Percentiles rank a stretch among this genome's conserved stretches.
These are phyloP conservation scores for Neonothopanus nambi DNA, from an alignment of 1,284 basidiomycete genomes.

Conservation along the genomic window DNA sequence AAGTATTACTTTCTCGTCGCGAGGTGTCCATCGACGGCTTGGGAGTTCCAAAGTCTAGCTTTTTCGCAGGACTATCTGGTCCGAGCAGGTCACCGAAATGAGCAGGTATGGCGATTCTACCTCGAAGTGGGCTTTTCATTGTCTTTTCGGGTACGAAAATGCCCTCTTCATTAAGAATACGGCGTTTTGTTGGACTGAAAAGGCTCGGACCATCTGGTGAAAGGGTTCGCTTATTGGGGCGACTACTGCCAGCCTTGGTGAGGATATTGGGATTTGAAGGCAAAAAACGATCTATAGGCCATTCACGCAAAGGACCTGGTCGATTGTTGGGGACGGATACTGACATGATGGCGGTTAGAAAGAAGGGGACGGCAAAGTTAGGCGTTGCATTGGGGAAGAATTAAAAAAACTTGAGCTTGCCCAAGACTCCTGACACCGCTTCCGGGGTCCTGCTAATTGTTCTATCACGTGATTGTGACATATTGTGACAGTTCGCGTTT, in stretches of 20 bases:
- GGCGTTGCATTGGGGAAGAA: too few relatives aligned
- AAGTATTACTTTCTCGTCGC: constrained; percentile 1
- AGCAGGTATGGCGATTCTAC: constrained; percentile 28
- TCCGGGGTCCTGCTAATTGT: not conserved
- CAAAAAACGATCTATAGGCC: constrained; percentile 57
- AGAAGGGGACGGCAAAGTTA: not conserved
- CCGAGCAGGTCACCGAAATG: constrained; percentile 28
- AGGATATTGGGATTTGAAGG: constrained; percentile 27
- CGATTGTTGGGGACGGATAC: constrained; percentile 27
- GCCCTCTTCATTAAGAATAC: constrained; percentile 61
- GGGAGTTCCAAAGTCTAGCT: constrained; percentile 50
- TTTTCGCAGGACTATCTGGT: constrained; percentile 39
- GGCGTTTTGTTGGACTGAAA: constrained; percentile 67
- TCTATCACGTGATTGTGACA: constrained; percentile 14
- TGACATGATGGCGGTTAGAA: constrained; percentile 19
- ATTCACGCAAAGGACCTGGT: constrained; percentile 53
- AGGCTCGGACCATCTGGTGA: constrained; percentile 50
- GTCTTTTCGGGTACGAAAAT: constrained; percentile 41
- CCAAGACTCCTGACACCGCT: too few relatives aligned
- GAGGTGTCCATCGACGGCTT: constrained; percentile 24
- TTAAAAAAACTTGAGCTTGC: too few relatives aligned
- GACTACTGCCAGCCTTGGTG: constrained; percentile 29
- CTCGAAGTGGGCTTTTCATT: constrained; percentile 33
- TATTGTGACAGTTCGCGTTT: constrained; percentile 18
- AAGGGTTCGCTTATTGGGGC: constrained; percentile 51